phyloP scores from a whole-genome alignment of 495 filamentous ascomycete genomes.

The Podospora conica region DNA sequence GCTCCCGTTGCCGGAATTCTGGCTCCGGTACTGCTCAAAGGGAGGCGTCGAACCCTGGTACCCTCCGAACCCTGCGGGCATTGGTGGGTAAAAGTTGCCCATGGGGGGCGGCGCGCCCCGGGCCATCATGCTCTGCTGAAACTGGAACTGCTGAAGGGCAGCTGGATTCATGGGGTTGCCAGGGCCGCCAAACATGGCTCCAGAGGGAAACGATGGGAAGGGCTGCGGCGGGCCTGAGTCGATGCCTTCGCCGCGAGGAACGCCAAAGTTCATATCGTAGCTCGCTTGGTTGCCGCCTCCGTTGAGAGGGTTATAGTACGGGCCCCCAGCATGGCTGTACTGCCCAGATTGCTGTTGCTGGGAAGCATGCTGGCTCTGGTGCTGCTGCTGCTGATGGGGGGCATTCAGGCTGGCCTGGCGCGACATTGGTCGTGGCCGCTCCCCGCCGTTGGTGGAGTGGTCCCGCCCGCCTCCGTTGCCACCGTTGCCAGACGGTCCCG shows the following conservation, averaged over 20 bases:
- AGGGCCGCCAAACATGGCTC: constrained; percentile 45
- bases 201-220: constrained; percentile 46
- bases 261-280: constrained; percentile 44
- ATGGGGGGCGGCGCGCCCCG: constrained; percentile 42
- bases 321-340: constrained; percentile 17
- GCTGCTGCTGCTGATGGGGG: constrained; percentile 17
- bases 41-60: constrained; percentile 41
- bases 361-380: constrained; percentile 12
- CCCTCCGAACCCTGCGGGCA: constrained; percentile 43
- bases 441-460: constrained; percentile 39
- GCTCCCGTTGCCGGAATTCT: constrained; percentile 37
- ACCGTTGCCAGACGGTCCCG: constrained; percentile 9
- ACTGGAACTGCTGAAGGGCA: constrained; percentile 50
- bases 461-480: constrained; percentile 37
- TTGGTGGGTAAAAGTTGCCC: constrained; percentile 45
- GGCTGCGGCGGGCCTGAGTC: constrained; percentile 49
- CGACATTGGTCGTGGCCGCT: constrained; percentile 50
- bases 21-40: constrained; percentile 45
- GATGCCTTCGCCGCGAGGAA: constrained; percentile 51
- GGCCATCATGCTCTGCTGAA: constrained; percentile 52
- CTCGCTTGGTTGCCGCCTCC: constrained; percentile 23
- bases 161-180: constrained; percentile 45
- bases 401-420: constrained; percentile 43
- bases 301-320: constrained; percentile 40
- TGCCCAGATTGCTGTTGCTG: constrained; percentile 29